Evolutionary conservation across 345 rosid genomes (phyloP).

Genomic region (Eucalyptus regnans): DNA sequence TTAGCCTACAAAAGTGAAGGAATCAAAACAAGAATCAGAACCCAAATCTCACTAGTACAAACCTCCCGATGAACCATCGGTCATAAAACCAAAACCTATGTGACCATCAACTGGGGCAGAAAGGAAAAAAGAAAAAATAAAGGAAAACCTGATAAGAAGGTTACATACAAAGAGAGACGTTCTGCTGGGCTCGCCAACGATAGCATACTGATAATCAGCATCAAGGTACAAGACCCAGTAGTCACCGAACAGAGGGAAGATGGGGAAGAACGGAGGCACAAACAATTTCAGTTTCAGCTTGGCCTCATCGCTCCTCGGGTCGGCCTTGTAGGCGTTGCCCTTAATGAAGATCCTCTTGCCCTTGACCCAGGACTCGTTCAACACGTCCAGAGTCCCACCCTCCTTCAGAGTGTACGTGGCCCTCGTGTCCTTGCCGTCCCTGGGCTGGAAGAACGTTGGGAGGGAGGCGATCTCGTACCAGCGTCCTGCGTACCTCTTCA

Average conservation of each 20-base stretch:
- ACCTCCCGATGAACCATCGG: background rate
- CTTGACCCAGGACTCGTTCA: constrained; percentile 67
- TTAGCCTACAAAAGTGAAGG: background rate
- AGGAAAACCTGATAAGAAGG: background rate
- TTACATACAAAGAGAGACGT: constrained; percentile 56
- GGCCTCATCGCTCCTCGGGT: constrained; percentile 70
- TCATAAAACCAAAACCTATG: background rate
- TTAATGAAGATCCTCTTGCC: constrained; percentile 56
- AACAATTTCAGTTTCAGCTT: constrained; percentile 81
- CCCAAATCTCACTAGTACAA: background rate
- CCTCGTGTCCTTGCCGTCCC: constrained; percentile 54
- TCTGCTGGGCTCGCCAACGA: constrained; percentile 56
- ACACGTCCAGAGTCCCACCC: constrained; percentile 62
- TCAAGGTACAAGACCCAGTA: constrained; percentile 77
- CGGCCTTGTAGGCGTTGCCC: constrained; percentile 68
- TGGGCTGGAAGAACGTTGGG: constrained; percentile 63
- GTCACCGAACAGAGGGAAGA: constrained; percentile 64
- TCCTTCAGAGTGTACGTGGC: constrained; percentile 66
- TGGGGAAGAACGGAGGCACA: constrained; percentile 76
- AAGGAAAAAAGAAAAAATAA: background rate
- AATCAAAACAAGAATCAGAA: background rate
- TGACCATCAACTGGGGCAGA: background rate
- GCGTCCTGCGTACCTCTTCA: constrained; percentile 70
- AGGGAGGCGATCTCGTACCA: constrained; percentile 92
- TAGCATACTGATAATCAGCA: constrained; percentile 43